Conservation (phyloP, 441 rosid genomes). For the Melastoma candidum region DNA sequence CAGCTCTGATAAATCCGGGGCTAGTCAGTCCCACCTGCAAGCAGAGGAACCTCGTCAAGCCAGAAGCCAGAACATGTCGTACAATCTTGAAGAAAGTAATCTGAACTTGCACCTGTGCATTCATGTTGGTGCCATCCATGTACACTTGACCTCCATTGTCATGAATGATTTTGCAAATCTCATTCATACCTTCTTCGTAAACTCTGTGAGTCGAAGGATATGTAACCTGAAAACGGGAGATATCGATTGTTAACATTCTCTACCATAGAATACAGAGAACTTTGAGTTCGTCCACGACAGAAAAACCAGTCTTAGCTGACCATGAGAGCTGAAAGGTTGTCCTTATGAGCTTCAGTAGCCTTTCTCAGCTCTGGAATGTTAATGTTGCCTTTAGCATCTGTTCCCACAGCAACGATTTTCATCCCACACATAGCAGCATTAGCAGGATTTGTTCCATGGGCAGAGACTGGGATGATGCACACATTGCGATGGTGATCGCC, state of each 20-base stretch:
- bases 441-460: slow-evolving; percentile 98
- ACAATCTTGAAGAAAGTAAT: not conserved
- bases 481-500: slow-evolving; percentile 95
- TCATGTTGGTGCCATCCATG: slow-evolving; percentile 99
- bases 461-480: slow-evolving; percentile 95
- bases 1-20: slow-evolving; percentile 97
- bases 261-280: not conserved
- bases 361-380: slow-evolving; percentile 75
- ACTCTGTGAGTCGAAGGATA: slow-evolving; percentile 97
- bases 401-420: slow-evolving; percentile 91
- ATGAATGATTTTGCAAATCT: slow-evolving; percentile 86
- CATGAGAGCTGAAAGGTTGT: slow-evolving; percentile 89
- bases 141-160: slow-evolving; percentile 96
- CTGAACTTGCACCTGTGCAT: slow-evolving; percentile 61
- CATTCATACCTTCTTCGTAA: slow-evolving; percentile 91
- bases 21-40: slow-evolving; percentile 90
- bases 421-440: slow-evolving; percentile 99
- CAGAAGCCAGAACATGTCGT: slow-evolving; percentile 8
- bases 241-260: not conserved
- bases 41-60: not conserved
- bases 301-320: slow-evolving; percentile 19
- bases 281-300: not conserved
- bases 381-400: slow-evolving; percentile 95
- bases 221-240: slow-evolving; percentile 51
- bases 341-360: slow-evolving; percentile 87